Base-by-base conservation (phyloP, 805 yeast species). In the Candida nemodendra region DNA sequence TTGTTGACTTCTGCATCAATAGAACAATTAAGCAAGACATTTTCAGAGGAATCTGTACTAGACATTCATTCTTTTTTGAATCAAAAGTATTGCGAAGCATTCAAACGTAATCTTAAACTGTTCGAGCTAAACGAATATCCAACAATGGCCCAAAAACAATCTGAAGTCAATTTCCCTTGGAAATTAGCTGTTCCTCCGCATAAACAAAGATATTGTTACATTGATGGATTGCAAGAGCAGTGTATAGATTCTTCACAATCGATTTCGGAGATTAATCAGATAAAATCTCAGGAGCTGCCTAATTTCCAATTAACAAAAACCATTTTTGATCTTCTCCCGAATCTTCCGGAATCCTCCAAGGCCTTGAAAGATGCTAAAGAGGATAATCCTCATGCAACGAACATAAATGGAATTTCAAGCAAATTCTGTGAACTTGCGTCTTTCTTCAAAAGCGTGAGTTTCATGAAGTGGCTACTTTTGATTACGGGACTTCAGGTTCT, bases 101-200 rank as follows among this genome's bases (percentile, higher is more conserved):
- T 88, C 42, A 68, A 69, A 32, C 62, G 65, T 11, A 51, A 65
- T 6, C 69, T 85, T 34, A 71, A 83, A 50, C 60, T 63, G 13
- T 66, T 66, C 5, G 96, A 86, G 54, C 67, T 88, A 13, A 77
- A 83, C 32, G 71, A 69, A 35, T 51, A 36, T 31, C 67, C 67
- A 11, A 62, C 66, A 21, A 75, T 79, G 55, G 95, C 96, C 4
- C 63, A 64, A 24, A 61, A 54, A 1, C 71, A 81, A 11, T 51
- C 59, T 2, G 84, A 84, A 18, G 76, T 85, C 1, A 36, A 56
- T 8, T 67, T 60, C 33, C 96, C 96, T 6, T 93, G 99, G 99
- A 81, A 83, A 45, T 71, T 89, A 27, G 93, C 97, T 1, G 76
- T 84, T 32, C 98, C 99, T 7, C 93, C 97, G 7, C 98, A 91